These are phyloP conservation scores for Galium porrigens DNA, from an alignment of 305 asterid genomes.

Conservation along the genomic window DNA sequence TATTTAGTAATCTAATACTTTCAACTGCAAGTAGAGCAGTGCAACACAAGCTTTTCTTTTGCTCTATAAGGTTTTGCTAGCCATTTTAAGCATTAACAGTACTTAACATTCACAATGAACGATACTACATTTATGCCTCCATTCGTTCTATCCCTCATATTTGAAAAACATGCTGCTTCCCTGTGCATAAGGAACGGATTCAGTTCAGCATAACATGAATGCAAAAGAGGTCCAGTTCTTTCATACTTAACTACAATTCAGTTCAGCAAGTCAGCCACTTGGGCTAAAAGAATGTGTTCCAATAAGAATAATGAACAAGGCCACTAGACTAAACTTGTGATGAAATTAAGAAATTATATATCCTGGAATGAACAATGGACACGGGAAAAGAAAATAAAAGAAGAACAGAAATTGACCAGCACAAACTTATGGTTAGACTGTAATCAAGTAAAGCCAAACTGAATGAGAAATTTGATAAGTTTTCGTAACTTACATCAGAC, in stretches of 20 bases:
- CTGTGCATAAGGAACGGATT: background rate
- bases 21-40: background rate
- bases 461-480: background rate
- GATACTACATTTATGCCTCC: too few relatives aligned
- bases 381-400: too few relatives aligned
- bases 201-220: too few relatives aligned
- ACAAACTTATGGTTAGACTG: too few relatives aligned
- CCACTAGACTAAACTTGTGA: background rate
- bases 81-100: too few relatives aligned
- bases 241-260: background rate
- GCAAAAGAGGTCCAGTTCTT: background rate
- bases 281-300: too few relatives aligned
- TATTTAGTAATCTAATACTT: too few relatives aligned
- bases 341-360: too few relatives aligned
- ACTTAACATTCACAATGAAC: too few relatives aligned
- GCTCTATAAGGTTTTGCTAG: background rate
- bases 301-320: background rate
- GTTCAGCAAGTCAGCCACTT: too few relatives aligned
- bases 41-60: background rate
- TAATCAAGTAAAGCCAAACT: background rate
- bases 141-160: too few relatives aligned
- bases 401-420: background rate
- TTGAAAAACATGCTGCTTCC: background rate
- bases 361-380: background rate
- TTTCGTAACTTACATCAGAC: background rate